phyloP scores from a whole-genome alignment of 805 yeast genomes.

The Zygosaccharomyces bailii region DNA sequence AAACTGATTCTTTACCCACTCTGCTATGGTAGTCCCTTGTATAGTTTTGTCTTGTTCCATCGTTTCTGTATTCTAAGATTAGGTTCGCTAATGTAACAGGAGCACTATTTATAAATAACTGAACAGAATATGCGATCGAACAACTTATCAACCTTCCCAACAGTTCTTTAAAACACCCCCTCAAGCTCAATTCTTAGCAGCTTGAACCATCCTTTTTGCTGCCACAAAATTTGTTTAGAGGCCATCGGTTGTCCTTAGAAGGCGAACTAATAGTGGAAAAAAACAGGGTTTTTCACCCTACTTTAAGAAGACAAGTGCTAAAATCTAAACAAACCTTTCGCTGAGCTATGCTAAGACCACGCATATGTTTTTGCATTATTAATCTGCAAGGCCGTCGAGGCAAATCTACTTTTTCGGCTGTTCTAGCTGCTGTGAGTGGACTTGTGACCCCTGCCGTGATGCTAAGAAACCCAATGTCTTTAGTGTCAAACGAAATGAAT shows the following conservation, averaged over 20 bases:
- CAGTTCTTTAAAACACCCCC: not conserved
- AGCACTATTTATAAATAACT: not conserved
- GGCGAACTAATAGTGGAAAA: not conserved
- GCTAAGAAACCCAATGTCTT: conserved; percentile 78
- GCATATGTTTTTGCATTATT: not conserved
- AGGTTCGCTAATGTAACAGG: not conserved
- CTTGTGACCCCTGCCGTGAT: conserved; percentile 61
- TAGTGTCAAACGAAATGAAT: conserved; percentile 92
- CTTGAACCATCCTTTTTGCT: conserved; percentile 1
- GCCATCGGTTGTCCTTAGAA: not conserved
- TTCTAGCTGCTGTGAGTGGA: conserved; percentile 69
- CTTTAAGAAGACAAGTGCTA: not conserved
- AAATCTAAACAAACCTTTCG: not conserved
- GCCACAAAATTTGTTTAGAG: not conserved
- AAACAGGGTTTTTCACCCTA: not conserved
- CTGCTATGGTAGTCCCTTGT: conserved; percentile 21
- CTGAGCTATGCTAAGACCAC: conserved; percentile 9
- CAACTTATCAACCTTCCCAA: not conserved
- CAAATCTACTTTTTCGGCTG: conserved; percentile 46
- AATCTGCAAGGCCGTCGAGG: conserved; percentile 13
- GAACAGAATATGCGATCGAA: not conserved
- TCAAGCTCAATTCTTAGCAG: not conserved
- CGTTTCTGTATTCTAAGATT: not conserved
- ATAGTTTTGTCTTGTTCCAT: conserved; percentile 21
- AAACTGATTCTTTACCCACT: conserved; percentile 32